phyloP scores from a whole-genome alignment of 2,329 filamentous ascomycete species.

The Botryotinia globosa region DNA sequence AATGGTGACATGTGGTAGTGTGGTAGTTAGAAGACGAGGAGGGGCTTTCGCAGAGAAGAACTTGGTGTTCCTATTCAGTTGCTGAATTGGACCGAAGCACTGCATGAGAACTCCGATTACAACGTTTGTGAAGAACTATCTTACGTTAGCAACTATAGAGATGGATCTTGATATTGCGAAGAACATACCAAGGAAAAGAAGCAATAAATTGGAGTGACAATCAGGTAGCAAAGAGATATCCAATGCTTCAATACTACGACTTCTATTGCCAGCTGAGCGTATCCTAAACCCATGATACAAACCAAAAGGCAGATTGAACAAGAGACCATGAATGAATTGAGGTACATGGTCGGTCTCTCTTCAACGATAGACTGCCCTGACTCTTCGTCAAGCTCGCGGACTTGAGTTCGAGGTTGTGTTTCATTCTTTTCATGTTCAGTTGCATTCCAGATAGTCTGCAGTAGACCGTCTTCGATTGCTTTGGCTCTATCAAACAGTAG shows the following conservation, averaged over 20 bases:
- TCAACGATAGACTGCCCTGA: constrained; percentile 65
- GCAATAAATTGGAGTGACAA: constrained; percentile 66
- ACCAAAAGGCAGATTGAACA: constrained; percentile 65
- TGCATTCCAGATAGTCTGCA: constrained; percentile 71
- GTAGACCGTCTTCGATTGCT: constrained; percentile 71
- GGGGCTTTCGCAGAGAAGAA: constrained; percentile 76
- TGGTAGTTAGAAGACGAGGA: constrained; percentile 53
- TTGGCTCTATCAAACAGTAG: constrained; percentile 68
- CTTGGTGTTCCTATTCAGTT: constrained; percentile 73
- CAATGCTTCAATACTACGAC: constrained; percentile 62
- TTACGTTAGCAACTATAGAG: neutral
- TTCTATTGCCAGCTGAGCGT: constrained; percentile 67
- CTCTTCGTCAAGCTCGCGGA: constrained; percentile 67
- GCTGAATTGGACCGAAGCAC: constrained; percentile 70
- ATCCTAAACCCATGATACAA: constrained; percentile 66
- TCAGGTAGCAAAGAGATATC: constrained; percentile 61
- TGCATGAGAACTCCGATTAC: constrained; percentile 74
- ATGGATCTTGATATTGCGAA: neutral
- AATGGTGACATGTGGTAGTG: constrained; percentile 72
- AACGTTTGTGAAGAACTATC: constrained; percentile 69
- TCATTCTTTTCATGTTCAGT: constrained; percentile 56
- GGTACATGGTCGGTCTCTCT: constrained; percentile 63
- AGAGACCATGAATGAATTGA: constrained; percentile 66
- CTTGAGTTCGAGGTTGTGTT: constrained; percentile 45
- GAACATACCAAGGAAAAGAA: constrained; percentile 64